Evolutionary conservation across 805 yeast species (phyloP), one percentile per base, ranked within the genome.

Genomic region (Naumovozyma dairenensis): DNA sequence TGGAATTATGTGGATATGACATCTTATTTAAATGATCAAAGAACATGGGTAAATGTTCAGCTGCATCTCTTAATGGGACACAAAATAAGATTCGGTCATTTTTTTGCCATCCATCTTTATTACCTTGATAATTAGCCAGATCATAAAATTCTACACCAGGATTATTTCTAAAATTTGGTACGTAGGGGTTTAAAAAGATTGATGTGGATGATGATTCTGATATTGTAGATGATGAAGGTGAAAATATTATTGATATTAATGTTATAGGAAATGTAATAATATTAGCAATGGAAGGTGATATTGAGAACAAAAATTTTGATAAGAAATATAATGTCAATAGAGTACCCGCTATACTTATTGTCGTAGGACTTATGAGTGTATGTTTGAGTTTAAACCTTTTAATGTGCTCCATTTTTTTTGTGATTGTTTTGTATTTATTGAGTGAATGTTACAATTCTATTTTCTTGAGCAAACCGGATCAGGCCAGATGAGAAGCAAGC

Each of bases 21-120:
- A 86, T 65, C 54, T 78, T 77, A 35, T 62, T 65, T 78, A 87
- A 68, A 58, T 86, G 93, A 21, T 74, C 71, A 53, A 86, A 87
- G 49, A 87, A 84, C 83, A 85, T 77, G 27, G 92, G 89, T 55
- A 86, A 65, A 64, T 85, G 96, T 14, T 79, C 73, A 3, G 87
- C 81, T 1, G 96, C 96, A 56, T 87, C 96, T 62, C 96, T 74
- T 45, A 86, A 66, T 5, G 96, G 96, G 8, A 87, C 94, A 45
- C 89, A 75, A 45, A 84, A 82, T 38, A 86, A 62, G 15, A 86
- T 79, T 31, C 94, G 67, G 53, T 87, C 95, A 10, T 71, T 73
- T 31, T 66, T 63, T 46, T 78, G 80, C 92, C 92, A 80, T 6
- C 96, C 96, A 34, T 75, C 70, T 5, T 69, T 69, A 10, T 78